Conservation (phyloP, 768 basidiomycete species). For the Gelatoporia subvermispora region DNA sequence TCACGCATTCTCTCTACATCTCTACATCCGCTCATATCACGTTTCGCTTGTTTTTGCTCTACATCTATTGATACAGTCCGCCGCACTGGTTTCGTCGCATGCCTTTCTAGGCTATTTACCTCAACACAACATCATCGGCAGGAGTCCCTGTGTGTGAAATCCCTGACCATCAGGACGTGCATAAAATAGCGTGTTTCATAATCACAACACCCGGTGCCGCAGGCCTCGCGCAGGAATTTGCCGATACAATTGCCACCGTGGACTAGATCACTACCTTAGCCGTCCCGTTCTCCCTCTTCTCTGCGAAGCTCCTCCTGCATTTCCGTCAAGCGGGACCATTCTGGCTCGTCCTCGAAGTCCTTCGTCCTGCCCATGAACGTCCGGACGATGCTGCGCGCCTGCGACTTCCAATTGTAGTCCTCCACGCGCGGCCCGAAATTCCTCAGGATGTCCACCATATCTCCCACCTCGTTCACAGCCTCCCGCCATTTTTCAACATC, state of each 20-base stretch:
- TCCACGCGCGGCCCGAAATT: slow-evolving; percentile 75
- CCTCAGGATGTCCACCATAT: slow-evolving; percentile 75
- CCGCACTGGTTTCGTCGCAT: no score
- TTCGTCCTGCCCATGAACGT: slow-evolving; percentile 84
- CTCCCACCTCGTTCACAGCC: slow-evolving; percentile 74
- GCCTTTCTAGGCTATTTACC: no score
- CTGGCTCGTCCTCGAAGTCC: slow-evolving; percentile 84
- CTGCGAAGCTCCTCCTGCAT: slow-evolving; percentile 51
- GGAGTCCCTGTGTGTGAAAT: no score
- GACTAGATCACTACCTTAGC: not conserved
- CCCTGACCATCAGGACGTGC: no score
- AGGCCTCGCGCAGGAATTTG: no score
- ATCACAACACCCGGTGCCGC: no score
- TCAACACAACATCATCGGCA: no score
- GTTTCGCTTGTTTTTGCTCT: not conserved
- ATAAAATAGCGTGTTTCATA: no score
- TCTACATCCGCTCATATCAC: not conserved
- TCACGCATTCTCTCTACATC: not conserved
- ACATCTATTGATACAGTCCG: not conserved
- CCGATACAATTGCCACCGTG: no score
- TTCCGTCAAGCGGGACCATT: slow-evolving; percentile 66
- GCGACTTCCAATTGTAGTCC: slow-evolving; percentile 72
- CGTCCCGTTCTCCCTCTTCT: slow-evolving; percentile 14
- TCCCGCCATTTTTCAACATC: slow-evolving; percentile 67
- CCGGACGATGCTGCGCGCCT: slow-evolving; percentile 81